Percentiles rank a stretch among this genome's conserved stretches.
These are phyloP conservation scores for Chaetomium sp. DNA, from an alignment of 2,329 filamentous ascomycete species.

Conservation along the genomic window DNA sequence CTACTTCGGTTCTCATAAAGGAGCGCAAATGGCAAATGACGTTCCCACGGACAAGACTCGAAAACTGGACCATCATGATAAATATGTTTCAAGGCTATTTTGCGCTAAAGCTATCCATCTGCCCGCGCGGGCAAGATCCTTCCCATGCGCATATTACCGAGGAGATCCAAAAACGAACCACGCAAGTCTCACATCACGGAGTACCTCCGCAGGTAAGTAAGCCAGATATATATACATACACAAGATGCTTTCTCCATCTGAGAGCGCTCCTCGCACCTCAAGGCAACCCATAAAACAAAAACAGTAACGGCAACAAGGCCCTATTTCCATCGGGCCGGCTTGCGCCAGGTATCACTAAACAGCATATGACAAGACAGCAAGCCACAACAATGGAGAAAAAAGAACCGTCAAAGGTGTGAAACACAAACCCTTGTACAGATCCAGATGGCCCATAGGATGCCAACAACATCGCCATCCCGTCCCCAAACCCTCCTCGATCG, in stretches of 20 bases:
- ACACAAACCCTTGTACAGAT: conserved; percentile 1
- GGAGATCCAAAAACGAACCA: neutral
- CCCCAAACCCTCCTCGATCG: neutral
- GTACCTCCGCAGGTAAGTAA: neutral
- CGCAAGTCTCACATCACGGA: neutral
- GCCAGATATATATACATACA: neutral
- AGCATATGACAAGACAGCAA: conserved; percentile 6
- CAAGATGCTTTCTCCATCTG: neutral
- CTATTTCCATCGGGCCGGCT: conserved; percentile 10
- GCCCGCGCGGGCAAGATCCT: neutral
- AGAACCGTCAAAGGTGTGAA: neutral
- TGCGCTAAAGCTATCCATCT: neutral
- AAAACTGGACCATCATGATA: neutral
- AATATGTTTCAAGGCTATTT: neutral
- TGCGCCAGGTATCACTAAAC: conserved; percentile 20
- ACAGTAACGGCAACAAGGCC: conserved; percentile 7
- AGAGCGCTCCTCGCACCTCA: neutral
- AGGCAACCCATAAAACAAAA: neutral
- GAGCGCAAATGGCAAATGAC: neutral
- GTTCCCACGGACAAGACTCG: neutral
- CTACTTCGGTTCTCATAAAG: neutral
- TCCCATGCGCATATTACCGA: neutral
- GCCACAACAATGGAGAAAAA: neutral
- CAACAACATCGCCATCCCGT: neutral
- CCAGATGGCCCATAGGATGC: neutral